A percentile compares a stretch with the other conserved stretches of the same genome.
phyloP scores from a whole-genome alignment of 495 filamentous ascomycete genomes.

The Stereocaulon alpinum region DNA sequence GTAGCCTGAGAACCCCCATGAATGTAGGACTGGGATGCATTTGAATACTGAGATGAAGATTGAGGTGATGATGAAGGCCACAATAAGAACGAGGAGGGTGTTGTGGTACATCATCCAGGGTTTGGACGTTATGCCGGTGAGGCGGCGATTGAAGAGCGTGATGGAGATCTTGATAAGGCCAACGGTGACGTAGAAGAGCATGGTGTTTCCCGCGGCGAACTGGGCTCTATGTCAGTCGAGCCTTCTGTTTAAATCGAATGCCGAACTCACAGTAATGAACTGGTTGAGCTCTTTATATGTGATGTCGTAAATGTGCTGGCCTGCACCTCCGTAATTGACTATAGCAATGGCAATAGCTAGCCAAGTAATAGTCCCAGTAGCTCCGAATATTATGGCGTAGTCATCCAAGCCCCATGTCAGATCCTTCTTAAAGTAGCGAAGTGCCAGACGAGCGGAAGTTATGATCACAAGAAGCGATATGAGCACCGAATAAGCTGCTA shows the following conservation, averaged over 20 bases:
- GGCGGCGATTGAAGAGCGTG: constrained; percentile 20
- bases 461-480: not conserved
- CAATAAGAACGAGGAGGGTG: constrained; percentile 12
- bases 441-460: not conserved
- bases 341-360: not conserved
- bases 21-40: not conserved
- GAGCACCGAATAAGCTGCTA: not conserved
- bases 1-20: not conserved
- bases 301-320: constrained; percentile 6
- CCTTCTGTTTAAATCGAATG: not conserved
- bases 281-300: not conserved
- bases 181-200: constrained; percentile 20
- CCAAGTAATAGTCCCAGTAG: not conserved
- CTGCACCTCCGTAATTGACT: not conserved
- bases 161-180: constrained; percentile 22
- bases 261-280: not conserved
- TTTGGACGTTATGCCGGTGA: constrained; percentile 18
- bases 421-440: not conserved
- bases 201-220: not conserved
- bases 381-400: not conserved
- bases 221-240: not conserved
- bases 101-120: constrained; percentile 18
- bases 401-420: not conserved
- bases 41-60: constrained; percentile 13
- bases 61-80: constrained; percentile 9